phyloP scores from a whole-genome alignment of 768 basidiomycete species.

The Auriscalpium orientale region DNA sequence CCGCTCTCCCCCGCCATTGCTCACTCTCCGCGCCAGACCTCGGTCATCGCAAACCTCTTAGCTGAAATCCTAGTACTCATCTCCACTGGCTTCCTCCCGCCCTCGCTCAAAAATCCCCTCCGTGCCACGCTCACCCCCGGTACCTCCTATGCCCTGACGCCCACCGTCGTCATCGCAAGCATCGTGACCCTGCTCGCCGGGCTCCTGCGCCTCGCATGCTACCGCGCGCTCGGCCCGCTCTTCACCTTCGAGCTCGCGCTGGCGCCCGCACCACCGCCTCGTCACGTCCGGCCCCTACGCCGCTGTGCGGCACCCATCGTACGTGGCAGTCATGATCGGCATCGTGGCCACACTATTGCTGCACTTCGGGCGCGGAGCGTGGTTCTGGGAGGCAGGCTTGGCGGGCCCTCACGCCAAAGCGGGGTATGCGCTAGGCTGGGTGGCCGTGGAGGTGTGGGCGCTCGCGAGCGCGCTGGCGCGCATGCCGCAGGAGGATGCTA shows the following conservation, averaged over 20 bases:
- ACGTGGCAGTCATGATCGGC: neutral
- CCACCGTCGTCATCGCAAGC: no score
- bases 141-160: no score
- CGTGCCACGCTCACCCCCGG: no score
- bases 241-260: neutral
- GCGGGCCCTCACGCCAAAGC: neutral
- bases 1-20: no score
- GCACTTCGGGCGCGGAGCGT: neutral
- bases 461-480: neutral
- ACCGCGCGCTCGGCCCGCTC: neutral
- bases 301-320: neutral
- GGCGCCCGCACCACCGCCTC: neutral
- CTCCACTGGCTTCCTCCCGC: no score
- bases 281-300: neutral
- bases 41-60: no score
- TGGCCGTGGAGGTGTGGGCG: neutral
- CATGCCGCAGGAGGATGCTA: slow-evolving; percentile 6
- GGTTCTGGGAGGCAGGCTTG: neutral
- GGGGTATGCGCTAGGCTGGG: neutral
- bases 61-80: no score
- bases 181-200: neutral
- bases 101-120: no score
- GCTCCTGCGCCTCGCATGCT: neutral
- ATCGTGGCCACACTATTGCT: neutral
- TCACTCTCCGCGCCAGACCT: no score